Evolutionary conservation across 768 basidiomycete species (phyloP).

Genomic region (Boletus sensibilis): DNA sequence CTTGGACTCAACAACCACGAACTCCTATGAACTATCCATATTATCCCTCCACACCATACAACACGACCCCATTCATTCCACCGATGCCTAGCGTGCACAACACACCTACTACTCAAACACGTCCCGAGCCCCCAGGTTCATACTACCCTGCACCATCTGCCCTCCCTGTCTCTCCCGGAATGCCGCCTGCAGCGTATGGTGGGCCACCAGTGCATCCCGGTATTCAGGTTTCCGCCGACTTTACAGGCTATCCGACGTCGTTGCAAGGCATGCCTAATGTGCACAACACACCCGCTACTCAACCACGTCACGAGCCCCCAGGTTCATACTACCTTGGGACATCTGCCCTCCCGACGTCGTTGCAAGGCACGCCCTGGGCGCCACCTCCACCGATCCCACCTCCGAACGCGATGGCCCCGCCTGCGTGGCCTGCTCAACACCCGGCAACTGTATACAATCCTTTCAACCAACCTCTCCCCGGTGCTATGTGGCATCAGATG

Average conservation of each 20-base stretch:
- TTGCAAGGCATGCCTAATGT: conserved; percentile 29
- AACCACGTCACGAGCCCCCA: conserved; percentile 27
- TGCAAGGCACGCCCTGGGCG: conserved; percentile 29
- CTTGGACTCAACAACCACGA: conserved; percentile 38
- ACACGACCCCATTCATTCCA: conserved; percentile 40
- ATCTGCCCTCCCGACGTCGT: conserved; percentile 31
- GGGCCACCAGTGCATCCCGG: conserved; percentile 3
- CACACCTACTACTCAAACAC: conserved; percentile 25
- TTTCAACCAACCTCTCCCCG: conserved; percentile 34
- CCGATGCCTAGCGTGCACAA: conserved; percentile 27
- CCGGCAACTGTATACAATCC: conserved; percentile 25
- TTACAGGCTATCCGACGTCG: conserved; percentile 32
- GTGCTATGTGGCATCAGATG: conserved; percentile 23
- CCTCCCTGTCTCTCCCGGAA: conserved; percentile 26
- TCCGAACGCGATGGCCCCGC: conserved; percentile 23
- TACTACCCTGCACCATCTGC: conserved; percentile 32
- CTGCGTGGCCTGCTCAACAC: conserved; percentile 19
- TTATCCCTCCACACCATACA: conserved; percentile 41
- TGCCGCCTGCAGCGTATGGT: conserved; percentile 7
- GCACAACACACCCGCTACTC: conserved; percentile 24
- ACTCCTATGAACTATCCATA: conserved; percentile 37
- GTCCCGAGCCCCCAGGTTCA: conserved; percentile 29
- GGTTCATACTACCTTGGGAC: conserved; percentile 35
- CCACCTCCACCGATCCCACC: conserved; percentile 20
- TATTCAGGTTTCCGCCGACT: conserved; percentile 29